Evolutionary conservation across 1,139 yeast genomes (phyloP).

Genomic region (Zygosaccharomyces sapae): DNA sequence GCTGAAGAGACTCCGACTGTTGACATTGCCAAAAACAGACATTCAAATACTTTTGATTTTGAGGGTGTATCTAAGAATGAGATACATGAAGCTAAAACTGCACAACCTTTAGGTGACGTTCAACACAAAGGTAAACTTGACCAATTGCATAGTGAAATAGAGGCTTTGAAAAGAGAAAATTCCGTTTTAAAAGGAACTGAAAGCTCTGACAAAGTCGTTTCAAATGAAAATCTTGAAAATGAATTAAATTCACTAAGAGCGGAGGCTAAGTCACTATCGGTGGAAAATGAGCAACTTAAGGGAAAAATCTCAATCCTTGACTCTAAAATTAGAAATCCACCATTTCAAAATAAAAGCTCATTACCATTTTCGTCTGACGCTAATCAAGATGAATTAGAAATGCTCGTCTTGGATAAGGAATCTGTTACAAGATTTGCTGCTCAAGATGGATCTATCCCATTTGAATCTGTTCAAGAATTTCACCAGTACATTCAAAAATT

Average conservation of each 20-base stretch:
- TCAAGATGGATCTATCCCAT: slow-evolving; percentile 44
- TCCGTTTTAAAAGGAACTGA: no score
- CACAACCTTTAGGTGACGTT: neutral
- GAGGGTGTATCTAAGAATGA: neutral
- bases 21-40: neutral
- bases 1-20: neutral
- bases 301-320: slow-evolving; percentile 34
- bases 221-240: slow-evolving; percentile 19
- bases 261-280: slow-evolving; percentile 31
- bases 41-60: neutral
- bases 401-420: slow-evolving; percentile 3
- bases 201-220: neutral
- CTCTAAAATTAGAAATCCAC: slow-evolving; percentile 22
- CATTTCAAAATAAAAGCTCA: slow-evolving; percentile 4
- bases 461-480: slow-evolving; percentile 44
- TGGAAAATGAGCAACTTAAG: slow-evolving; percentile 35
- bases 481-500: slow-evolving; percentile 46
- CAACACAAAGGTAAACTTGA: neutral
- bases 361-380: neutral
- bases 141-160: slow-evolving; percentile 5
- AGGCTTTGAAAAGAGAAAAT: slow-evolving; percentile 8
- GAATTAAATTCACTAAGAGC: slow-evolving; percentile 26
- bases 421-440: slow-evolving; percentile 10
- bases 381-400: neutral
- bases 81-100: neutral